These are phyloP conservation scores for Trifolium dubium DNA, from an alignment of 306 rosid species.

Conservation along the genomic window DNA sequence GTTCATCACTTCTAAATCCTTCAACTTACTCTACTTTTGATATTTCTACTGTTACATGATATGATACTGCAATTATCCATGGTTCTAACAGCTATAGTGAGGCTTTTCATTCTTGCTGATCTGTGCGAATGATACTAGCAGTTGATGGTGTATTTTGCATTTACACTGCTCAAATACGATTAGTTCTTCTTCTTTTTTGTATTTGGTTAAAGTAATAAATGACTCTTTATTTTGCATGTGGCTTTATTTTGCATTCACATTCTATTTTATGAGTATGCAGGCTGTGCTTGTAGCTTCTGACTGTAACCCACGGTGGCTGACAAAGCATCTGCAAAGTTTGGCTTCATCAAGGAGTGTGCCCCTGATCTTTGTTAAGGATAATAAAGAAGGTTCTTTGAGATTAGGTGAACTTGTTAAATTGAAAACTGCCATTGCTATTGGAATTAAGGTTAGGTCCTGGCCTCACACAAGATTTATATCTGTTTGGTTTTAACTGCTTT, in stretches of 20 bases:
- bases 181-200: slow-evolving; percentile 1
- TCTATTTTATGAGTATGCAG: slow-evolving; percentile 49
- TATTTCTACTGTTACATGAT: background rate
- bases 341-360: slow-evolving; percentile 78
- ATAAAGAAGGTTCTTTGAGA: slow-evolving; percentile 69
- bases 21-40: background rate
- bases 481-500: slow-evolving; percentile 3
- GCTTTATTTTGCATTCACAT: slow-evolving; percentile 6
- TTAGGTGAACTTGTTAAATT: slow-evolving; percentile 73
- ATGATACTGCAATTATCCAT: background rate
- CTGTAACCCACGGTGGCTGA: slow-evolving; percentile 74
- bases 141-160: background rate
- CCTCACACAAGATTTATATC: background rate
- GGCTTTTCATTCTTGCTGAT: slow-evolving; percentile 14
- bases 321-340: slow-evolving; percentile 75
- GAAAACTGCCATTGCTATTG: slow-evolving; percentile 86
- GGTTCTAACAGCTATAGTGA: too few relatives aligned
- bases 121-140: slow-evolving; percentile 7
- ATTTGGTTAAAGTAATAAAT: background rate
- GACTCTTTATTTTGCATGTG: background rate
- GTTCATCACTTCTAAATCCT: slow-evolving; percentile 18
- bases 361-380: slow-evolving; percentile 64
- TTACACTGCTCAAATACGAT: slow-evolving; percentile 21
- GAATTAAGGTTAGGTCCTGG: slow-evolving; percentile 64
- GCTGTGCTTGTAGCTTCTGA: slow-evolving; percentile 75